Conservation (phyloP, 2,329 filamentous ascomycete species). For the Penicillium capsulatum region DNA sequence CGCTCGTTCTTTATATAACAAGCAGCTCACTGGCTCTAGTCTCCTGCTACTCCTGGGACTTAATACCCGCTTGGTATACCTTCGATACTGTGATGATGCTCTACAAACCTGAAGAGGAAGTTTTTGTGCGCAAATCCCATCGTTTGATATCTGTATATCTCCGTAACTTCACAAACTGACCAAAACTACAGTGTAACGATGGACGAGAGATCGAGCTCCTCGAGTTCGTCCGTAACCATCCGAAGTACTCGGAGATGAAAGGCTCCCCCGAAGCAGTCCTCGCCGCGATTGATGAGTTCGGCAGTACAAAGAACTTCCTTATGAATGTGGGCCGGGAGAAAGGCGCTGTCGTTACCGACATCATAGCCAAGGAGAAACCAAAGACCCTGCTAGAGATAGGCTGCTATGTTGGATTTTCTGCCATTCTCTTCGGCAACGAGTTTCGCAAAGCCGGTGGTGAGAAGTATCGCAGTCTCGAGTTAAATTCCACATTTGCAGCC, state of each 20-base stretch:
- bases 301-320: conserved; percentile 61
- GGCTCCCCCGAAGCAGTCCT: conserved; percentile 59
- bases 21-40: no score
- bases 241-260: conserved; percentile 56
- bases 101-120: not conserved
- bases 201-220: conserved; percentile 52
- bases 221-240: conserved; percentile 58
- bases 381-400: conserved; percentile 31
- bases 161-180: no score
- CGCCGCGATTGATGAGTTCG: conserved; percentile 64
- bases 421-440: conserved; percentile 64
- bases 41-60: no score
- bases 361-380: conserved; percentile 64
- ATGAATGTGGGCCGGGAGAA: conserved; percentile 76
- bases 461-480: conserved; percentile 66
- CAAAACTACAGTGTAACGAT: conserved; percentile 47
- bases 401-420: conserved; percentile 50
- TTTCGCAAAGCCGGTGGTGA: conserved; percentile 59
- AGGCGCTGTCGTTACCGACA: conserved; percentile 62
- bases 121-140: conserved; percentile 19
- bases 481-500: conserved; percentile 67
- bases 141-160: no score
- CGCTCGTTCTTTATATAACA: no score
- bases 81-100: not conserved
- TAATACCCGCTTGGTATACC: no score